A percentile compares a stretch with the other conserved stretches of the same genome.
These are phyloP conservation scores for Yamadazyma buinensis DNA, from an alignment of 1,139 yeast genomes.

Conservation along the genomic window DNA sequence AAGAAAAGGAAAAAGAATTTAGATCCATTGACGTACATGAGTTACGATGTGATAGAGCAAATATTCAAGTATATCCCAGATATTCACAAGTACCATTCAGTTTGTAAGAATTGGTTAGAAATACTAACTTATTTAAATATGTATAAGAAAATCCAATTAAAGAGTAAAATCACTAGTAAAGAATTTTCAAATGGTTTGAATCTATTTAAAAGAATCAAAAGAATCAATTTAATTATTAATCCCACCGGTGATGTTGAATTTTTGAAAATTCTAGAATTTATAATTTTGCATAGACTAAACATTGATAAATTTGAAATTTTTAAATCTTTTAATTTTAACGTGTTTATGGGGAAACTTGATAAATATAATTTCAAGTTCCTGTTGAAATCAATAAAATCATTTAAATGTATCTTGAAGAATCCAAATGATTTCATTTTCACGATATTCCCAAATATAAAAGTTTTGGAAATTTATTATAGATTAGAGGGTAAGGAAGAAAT, in stretches of 20 bases:
- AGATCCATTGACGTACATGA: conserved; percentile 30
- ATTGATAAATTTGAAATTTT: conserved; percentile 11
- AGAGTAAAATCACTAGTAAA: conserved; percentile 19
- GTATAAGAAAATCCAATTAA: conserved; percentile 23
- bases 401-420: conserved; percentile 28
- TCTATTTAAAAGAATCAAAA: conserved; percentile 19
- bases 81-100: conserved; percentile 27
- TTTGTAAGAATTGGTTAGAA: conserved; percentile 31
- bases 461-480: conserved; percentile 20
- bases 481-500: conserved; percentile 3
- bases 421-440: conserved; percentile 22
- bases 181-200: conserved; percentile 30
- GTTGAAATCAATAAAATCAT: conserved; percentile 17
- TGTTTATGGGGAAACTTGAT: conserved; percentile 21
- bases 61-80: conserved; percentile 23
- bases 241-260: conserved; percentile 24
- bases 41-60: conserved; percentile 27
- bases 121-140: conserved; percentile 23
- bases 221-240: conserved; percentile 20
- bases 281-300: conserved; percentile 20
- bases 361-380: conserved; percentile 26
- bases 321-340: conserved; percentile 20
- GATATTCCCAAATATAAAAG: conserved; percentile 25
- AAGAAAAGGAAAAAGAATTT: conserved; percentile 5
- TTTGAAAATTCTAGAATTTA: conserved; percentile 21